Evolutionary conservation across 2,329 filamentous ascomycete species (phyloP).

Genomic region (Paecilomyces variotii): DNA sequence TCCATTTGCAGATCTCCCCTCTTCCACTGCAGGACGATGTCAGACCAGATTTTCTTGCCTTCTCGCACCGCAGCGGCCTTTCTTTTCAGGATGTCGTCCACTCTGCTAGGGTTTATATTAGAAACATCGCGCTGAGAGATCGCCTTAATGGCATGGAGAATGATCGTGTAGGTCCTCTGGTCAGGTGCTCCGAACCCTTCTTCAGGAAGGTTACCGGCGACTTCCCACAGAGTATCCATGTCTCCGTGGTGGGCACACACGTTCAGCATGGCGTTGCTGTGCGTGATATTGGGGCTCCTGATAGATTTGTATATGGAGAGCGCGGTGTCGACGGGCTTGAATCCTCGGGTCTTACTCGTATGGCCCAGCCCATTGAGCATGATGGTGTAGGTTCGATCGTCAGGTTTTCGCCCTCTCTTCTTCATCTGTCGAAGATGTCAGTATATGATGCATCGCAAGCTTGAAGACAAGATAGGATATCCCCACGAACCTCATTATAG

Average conservation of each 20-base stretch:
- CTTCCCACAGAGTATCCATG: conserved; percentile 70
- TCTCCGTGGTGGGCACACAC: conserved; percentile 69
- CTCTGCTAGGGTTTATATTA: conserved; percentile 21
- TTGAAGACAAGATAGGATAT: conserved; percentile 1
- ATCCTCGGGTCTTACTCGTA: conserved; percentile 37
- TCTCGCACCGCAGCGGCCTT: conserved; percentile 48
- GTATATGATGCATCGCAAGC: not conserved
- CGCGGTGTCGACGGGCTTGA: conserved; percentile 58
- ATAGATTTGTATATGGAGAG: conserved; percentile 72
- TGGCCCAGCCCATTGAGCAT: conserved; percentile 67
- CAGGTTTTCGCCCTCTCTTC: conserved; percentile 74
- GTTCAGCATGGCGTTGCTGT: conserved; percentile 80
- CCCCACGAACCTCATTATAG: conserved; percentile 66
- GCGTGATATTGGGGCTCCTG: conserved; percentile 59
- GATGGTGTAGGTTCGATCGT: conserved; percentile 73
- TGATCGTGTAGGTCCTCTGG: conserved; percentile 67
- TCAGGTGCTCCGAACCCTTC: conserved; percentile 57
- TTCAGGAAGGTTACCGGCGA: conserved; percentile 65
- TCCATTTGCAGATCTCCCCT: conserved; percentile 64
- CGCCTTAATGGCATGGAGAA: conserved; percentile 66
- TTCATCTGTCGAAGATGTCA: conserved; percentile 64
- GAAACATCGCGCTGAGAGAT: conserved; percentile 27
- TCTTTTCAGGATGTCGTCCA: conserved; percentile 17
- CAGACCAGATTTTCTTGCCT: conserved; percentile 70
- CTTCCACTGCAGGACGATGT: conserved; percentile 69